phyloP scores from a whole-genome alignment of 495 filamentous ascomycete genomes.

The Xylona heveae region DNA sequence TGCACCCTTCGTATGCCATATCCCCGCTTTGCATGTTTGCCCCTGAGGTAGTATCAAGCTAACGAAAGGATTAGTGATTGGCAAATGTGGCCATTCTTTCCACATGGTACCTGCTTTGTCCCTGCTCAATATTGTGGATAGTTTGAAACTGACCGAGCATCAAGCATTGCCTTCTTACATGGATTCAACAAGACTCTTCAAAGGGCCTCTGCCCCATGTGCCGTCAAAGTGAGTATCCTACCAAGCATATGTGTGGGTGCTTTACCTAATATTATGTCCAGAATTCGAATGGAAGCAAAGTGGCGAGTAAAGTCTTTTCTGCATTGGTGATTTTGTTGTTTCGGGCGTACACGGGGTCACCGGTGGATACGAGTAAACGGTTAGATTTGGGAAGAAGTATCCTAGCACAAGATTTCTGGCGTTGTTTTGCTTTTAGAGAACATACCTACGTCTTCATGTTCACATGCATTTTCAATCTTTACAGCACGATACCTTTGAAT shows the following conservation, averaged over 20 bases:
- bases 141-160: slow-evolving; percentile 7
- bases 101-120: slow-evolving; percentile 50
- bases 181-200: slow-evolving; percentile 85
- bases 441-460: too few relatives aligned
- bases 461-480: too few relatives aligned
- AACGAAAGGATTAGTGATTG: slow-evolving; percentile 42
- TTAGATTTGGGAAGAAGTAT: too few relatives aligned
- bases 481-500: too few relatives aligned
- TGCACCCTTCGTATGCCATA: slow-evolving; percentile 61
- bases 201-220: slow-evolving; percentile 98
- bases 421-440: too few relatives aligned
- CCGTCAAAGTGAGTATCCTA: slow-evolving; percentile 51
- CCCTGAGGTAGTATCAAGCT: not conserved
- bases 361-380: too few relatives aligned
- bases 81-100: slow-evolving; percentile 91
- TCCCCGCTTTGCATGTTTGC: not conserved
- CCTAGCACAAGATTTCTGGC: too few relatives aligned
- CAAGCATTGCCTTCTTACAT: slow-evolving; percentile 87
- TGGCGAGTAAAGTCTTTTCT: slow-evolving; percentile 1
- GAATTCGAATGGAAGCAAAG: slow-evolving; percentile 6
- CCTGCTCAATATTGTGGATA: not conserved
- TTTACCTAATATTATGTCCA: slow-evolving; percentile 1
- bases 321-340: too few relatives aligned
- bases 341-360: too few relatives aligned
- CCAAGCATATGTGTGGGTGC: not conserved